phyloP scores from a whole-genome alignment of 2,329 filamentous ascomycete species.

The Aureobasidium mangrovei region DNA sequence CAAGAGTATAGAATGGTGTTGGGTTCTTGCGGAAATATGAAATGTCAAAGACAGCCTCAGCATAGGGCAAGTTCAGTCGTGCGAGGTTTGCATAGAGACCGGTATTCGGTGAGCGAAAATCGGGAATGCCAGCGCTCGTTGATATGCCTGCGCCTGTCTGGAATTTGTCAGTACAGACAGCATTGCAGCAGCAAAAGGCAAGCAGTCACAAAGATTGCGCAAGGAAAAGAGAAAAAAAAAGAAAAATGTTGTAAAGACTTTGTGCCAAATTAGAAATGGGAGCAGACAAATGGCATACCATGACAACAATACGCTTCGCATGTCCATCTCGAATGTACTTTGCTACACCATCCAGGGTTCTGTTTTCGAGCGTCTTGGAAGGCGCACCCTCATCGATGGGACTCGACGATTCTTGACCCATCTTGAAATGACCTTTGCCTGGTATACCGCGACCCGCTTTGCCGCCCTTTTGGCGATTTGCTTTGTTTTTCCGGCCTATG shows the following conservation, averaged over 20 bases:
- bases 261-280: not conserved
- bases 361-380: slow-evolving; percentile 57
- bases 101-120: slow-evolving; percentile 88
- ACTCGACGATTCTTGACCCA: slow-evolving; percentile 78
- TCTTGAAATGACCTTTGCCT: slow-evolving; percentile 40
- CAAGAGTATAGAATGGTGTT: slow-evolving; percentile 82
- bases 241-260: not conserved
- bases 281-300: slow-evolving; percentile 42
- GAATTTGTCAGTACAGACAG: slow-evolving; percentile 1
- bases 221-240: not conserved
- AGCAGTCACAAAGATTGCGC: not conserved
- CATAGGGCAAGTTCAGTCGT: slow-evolving; percentile 73
- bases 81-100: slow-evolving; percentile 90
- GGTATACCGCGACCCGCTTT: slow-evolving; percentile 20
- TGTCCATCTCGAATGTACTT: slow-evolving; percentile 64
- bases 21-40: slow-evolving; percentile 78
- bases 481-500: slow-evolving; percentile 44
- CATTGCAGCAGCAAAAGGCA: not conserved
- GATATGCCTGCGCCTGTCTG: slow-evolving; percentile 81
- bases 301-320: slow-evolving; percentile 66
- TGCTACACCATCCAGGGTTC: slow-evolving; percentile 67
- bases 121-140: slow-evolving; percentile 67
- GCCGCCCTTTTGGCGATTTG: slow-evolving; percentile 31
- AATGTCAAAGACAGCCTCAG: slow-evolving; percentile 93
- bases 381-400: slow-evolving; percentile 55